Base-by-base conservation (phyloP, 805 yeast genomes). In the Candida germanica region DNA sequence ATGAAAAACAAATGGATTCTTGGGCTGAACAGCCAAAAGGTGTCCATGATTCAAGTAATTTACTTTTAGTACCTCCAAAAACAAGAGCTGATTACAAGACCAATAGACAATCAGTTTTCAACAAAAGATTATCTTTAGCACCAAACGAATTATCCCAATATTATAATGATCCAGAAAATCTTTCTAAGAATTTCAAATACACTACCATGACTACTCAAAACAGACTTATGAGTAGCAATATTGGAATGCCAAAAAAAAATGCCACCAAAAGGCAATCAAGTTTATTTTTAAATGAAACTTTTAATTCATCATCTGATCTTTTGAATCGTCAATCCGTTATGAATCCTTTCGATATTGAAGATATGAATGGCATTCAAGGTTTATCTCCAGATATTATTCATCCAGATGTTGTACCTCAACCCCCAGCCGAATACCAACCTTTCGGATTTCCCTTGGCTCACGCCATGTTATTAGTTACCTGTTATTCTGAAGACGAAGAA, bases 401-500 rank as follows among this genome's bases (percentile, higher is more conserved):
- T 48, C 84, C 88, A 8, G 85, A 84, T 51, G 85, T 79, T 19
- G 84, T 89, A 11, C 86, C 95, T 2, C 98, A 91, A 56, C 97
- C 98, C 0, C 95, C 96, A 1, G 75, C 80, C 12, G 84, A 77
- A 42, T 89, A 79, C 65, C 89, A 85, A 69, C 98, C 98, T 4
- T 87, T 74, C 60, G 83, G 80, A 0, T 87, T 66, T 50, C 96
- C 98, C 11, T 71, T 93, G 48, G 68, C 64, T 11, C 73, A 67
- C 42, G 44, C 61, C 6, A 51, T 67, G 38, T 41, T 47, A 30
- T 48, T 64, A 33, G 95, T 93, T 7, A 93, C 98, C 1, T 91
- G 97, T 54, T 93, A 93, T 55, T 88, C 97, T 2, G 98, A 93
- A 64, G 95, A 87, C 56, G 85, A 78, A 48, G 83, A 71, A 9